Percentiles rank a stretch among this genome's conserved stretches.
Conservation (phyloP, 176 grass and related monocot genomes). For the Oryza glumipatula region DNA sequence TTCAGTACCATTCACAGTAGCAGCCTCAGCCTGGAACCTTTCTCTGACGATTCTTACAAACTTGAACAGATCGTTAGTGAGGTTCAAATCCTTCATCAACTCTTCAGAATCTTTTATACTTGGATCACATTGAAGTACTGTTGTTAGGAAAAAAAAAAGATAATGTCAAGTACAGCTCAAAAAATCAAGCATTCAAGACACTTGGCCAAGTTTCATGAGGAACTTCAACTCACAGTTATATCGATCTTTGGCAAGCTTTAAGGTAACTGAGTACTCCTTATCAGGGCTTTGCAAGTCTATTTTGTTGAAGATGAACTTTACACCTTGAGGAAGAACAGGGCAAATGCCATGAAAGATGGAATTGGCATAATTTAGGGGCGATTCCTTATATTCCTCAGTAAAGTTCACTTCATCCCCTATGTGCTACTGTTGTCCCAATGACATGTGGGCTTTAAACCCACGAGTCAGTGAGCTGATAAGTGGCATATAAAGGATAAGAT, state of each 20-base stretch:
- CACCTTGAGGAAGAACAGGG: slow-evolving; percentile 44
- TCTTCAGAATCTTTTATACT: slow-evolving; percentile 55
- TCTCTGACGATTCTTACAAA: slow-evolving; percentile 68
- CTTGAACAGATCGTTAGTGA: slow-evolving; percentile 48
- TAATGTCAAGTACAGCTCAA: background rate
- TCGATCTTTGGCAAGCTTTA: slow-evolving; percentile 47
- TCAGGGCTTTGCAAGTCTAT: slow-evolving; percentile 55
- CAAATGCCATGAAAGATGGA: slow-evolving; percentile 23
- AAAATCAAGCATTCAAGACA: slow-evolving; percentile 1
- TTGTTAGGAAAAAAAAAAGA: background rate
- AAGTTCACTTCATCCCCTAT: background rate
- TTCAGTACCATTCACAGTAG: slow-evolving; percentile 57
- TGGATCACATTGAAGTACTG: slow-evolving; percentile 66
- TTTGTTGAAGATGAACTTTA: slow-evolving; percentile 81
- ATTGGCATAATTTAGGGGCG: background rate
- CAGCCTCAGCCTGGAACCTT: slow-evolving; percentile 58
- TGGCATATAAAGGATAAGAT: no score
- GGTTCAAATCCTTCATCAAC: slow-evolving; percentile 57
- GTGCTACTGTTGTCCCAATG: background rate
- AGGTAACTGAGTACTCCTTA: slow-evolving; percentile 59
- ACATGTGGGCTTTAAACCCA: no score
- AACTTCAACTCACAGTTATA: slow-evolving; percentile 59
- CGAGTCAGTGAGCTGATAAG: no score
- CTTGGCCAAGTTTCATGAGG: background rate
- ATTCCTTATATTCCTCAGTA: background rate